Conservation (phyloP, 2,329 filamentous ascomycete genomes). For the Fonsecaea multimorphosa region DNA sequence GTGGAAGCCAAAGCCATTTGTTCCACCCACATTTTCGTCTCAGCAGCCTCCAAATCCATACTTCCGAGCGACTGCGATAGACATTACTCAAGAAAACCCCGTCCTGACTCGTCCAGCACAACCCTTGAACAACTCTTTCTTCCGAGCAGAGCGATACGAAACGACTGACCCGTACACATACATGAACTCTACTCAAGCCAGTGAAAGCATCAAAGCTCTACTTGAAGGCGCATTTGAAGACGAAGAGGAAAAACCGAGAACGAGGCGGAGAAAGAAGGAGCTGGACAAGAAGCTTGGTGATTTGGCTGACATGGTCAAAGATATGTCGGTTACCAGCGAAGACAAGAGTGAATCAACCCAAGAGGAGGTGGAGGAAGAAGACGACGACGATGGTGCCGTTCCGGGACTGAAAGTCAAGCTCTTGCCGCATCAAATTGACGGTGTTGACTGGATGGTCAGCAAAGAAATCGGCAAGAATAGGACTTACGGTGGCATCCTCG, state of each 20-base stretch:
- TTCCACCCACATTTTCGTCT: slow-evolving; percentile 61
- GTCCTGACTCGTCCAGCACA: slow-evolving; percentile 48
- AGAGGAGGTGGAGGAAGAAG: slow-evolving; percentile 56
- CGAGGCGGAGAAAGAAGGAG: slow-evolving; percentile 50
- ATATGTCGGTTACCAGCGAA: slow-evolving; percentile 48
- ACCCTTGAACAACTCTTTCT: slow-evolving; percentile 50
- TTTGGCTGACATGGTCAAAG: slow-evolving; percentile 52
- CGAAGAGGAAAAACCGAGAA: slow-evolving; percentile 51
- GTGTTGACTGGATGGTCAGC: slow-evolving; percentile 92
- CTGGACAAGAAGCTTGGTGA: slow-evolving; percentile 48
- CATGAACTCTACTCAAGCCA: slow-evolving; percentile 56
- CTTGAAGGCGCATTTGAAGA: slow-evolving; percentile 59
- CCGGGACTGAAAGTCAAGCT: slow-evolving; percentile 86
- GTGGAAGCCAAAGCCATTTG: slow-evolving; percentile 57
- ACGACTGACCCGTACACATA: slow-evolving; percentile 61
- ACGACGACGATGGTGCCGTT: slow-evolving; percentile 69
- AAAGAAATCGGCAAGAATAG: slow-evolving; percentile 88
- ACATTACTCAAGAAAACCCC: slow-evolving; percentile 52
- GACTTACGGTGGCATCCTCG: slow-evolving; percentile 88
- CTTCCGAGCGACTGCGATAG: slow-evolving; percentile 54
- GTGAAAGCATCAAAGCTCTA: slow-evolving; percentile 59
- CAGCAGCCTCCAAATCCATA: slow-evolving; percentile 44
- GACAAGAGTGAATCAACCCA: slow-evolving; percentile 39
- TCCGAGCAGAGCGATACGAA: slow-evolving; percentile 59
- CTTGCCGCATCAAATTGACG: slow-evolving; percentile 91